Base-by-base conservation (phyloP, 2,329 filamentous ascomycete genomes). In the Aspergillus sp. region DNA sequence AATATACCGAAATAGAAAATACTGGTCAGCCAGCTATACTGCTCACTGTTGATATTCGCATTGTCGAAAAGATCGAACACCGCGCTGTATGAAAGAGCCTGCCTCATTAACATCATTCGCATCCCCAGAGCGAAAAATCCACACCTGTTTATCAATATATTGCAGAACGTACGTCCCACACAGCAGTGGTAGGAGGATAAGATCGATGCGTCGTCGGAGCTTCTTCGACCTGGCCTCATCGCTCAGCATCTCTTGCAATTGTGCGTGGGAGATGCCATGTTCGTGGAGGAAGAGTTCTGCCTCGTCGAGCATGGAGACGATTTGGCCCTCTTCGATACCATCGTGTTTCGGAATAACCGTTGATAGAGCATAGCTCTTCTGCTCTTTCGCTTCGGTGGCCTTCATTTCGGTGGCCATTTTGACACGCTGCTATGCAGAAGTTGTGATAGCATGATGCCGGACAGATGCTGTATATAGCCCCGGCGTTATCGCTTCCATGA, bases 51-150 rank as follows among this genome's bases (percentile, higher is more conserved):
- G 54, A 79, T 78, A 15, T 70, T 63, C 0, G 77, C 78, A 19
- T 71, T 70, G 10, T 64, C 61, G 50, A 80, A 74, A 0, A 81
- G 64, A 43, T 81, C 79, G 50, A 80, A 81, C 0, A 81, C 75
- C 2, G 78, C 77, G 0, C 74, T 71, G 56, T 80, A 81, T 0
- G 71, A 71, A 4, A 80, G 63, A 0, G 77, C 74, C 51, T 76
- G 72, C n/a, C 17, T 10, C 39, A 35, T 39, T 43, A 33, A 13
- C 27, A 13, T 9, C 5, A 23, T 13, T 7, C 1, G 3, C 10
- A 1, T 30, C 25, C 17, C 6, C 4, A 6, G 5, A 17, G 5
- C 17, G 7, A 32, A 9, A 27, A n/a, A 17, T n/a, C 15, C 23
- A 22, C 25, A 47, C 48, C 49, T 52, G 46, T 61, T 81, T 82